These are phyloP conservation scores for Curvularia eragrostidis DNA, from an alignment of 2,329 filamentous ascomycete genomes.

Conservation along the genomic window DNA sequence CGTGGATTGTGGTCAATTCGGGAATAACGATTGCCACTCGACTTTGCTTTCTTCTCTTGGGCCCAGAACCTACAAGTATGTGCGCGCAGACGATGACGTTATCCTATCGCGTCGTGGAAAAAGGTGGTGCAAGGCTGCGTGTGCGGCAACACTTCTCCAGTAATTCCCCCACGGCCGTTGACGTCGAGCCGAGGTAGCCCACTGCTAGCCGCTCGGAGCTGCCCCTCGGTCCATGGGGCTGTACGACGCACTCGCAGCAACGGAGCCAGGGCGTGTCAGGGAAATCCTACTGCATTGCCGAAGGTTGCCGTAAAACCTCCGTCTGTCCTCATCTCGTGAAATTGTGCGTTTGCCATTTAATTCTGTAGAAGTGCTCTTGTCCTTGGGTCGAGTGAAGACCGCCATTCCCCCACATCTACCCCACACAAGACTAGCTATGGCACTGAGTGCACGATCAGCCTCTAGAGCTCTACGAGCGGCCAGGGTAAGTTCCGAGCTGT, in stretches of 20 bases:
- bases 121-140: slow-evolving; percentile 12
- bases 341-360: slow-evolving; percentile 1
- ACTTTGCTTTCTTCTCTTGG: slow-evolving; percentile 1
- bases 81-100: slow-evolving; percentile 19
- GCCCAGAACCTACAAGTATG: slow-evolving; percentile 5
- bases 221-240: slow-evolving; percentile 39
- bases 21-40: slow-evolving; percentile 26
- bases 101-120: slow-evolving; percentile 8
- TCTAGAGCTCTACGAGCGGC: slow-evolving; percentile 68
- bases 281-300: slow-evolving; percentile 32
- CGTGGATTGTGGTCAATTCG: slow-evolving; percentile 20
- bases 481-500: slow-evolving; percentile 59
- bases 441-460: slow-evolving; percentile 68
- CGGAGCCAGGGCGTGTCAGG: slow-evolving; percentile 27
- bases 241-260: slow-evolving; percentile 38
- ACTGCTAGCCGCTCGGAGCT: slow-evolving; percentile 26
- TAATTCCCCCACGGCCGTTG: slow-evolving; percentile 6
- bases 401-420: slow-evolving; percentile 37
- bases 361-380: slow-evolving; percentile 5
- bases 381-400: slow-evolving; percentile 19
- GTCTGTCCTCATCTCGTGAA: slow-evolving; percentile 5
- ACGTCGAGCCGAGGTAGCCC: slow-evolving; percentile 17
- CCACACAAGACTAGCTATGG: slow-evolving; percentile 59
- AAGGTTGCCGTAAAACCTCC: slow-evolving; percentile 39
- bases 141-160: slow-evolving; percentile 38